A percentile compares a stretch with the other conserved stretches of the same genome.
phyloP scores from a whole-genome alignment of 1,139 yeast genomes.

The Blastobotrys ciferrii region DNA sequence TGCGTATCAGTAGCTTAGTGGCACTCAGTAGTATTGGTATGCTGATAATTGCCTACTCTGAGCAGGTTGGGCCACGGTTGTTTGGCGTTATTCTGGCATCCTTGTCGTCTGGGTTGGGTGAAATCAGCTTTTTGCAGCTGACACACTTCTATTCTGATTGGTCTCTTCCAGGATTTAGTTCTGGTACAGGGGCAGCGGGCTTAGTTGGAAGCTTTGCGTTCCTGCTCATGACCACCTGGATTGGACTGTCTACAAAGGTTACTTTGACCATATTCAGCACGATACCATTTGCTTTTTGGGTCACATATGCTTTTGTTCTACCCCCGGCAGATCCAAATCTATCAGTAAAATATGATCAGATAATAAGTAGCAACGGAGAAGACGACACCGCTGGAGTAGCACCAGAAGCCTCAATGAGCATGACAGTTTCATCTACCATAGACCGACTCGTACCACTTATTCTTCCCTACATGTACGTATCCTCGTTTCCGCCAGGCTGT shows the following conservation, averaged over 20 bases:
- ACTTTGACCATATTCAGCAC: slow-evolving; percentile 49
- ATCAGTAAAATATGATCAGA: slow-evolving; percentile 11
- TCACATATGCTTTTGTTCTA: slow-evolving; percentile 22
- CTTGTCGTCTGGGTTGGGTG: slow-evolving; percentile 85
- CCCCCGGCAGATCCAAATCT: slow-evolving; percentile 20
- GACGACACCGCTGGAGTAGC: not conserved
- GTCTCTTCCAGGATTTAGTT: slow-evolving; percentile 81
- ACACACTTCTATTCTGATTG: slow-evolving; percentile 58
- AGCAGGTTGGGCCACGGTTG: slow-evolving; percentile 43
- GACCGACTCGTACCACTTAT: slow-evolving; percentile 50
- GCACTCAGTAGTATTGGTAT: slow-evolving; percentile 69
- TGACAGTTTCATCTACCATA: slow-evolving; percentile 34
- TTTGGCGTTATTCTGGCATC: slow-evolving; percentile 82
- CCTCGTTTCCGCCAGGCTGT: too few relatives aligned
- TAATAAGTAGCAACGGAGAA: not conserved
- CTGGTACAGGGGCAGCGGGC: slow-evolving; percentile 97
- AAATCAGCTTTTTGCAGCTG: slow-evolving; percentile 78
- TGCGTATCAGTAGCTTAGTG: slow-evolving; percentile 56
- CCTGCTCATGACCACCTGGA: slow-evolving; percentile 54
- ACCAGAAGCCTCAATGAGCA: not conserved
- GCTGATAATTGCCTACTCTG: slow-evolving; percentile 58
- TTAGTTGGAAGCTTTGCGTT: slow-evolving; percentile 68
- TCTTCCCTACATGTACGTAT: slow-evolving; percentile 57
- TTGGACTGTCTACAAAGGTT: slow-evolving; percentile 45
- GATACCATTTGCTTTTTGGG: slow-evolving; percentile 27